Evolutionary conservation across 352 stramenopile species (phyloP).

Genomic region (Pythium oligandrum): DNA sequence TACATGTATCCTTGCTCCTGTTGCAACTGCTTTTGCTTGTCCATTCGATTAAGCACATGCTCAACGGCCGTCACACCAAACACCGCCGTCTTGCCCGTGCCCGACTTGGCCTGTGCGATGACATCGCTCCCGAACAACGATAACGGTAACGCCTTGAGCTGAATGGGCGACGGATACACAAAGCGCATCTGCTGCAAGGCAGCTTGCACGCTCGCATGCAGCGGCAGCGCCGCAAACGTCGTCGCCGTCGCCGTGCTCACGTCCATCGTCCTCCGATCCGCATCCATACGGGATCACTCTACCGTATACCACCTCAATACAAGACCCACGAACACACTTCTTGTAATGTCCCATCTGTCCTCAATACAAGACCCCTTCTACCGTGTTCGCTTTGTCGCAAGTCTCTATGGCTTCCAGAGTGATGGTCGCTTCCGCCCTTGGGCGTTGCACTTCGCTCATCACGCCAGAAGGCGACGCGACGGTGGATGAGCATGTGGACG

Average conservation of each 20-base stretch:
- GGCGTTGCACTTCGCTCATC: slow-evolving; percentile 19
- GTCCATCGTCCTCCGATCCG: not conserved
- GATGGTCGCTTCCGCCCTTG: slow-evolving; percentile 11
- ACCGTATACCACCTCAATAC: too few relatives aligned
- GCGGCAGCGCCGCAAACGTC: slow-evolving; percentile 56
- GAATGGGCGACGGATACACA: slow-evolving; percentile 55
- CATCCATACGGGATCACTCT: not conserved
- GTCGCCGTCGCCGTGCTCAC: slow-evolving; percentile 4
- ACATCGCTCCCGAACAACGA: slow-evolving; percentile 80
- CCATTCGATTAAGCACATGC: slow-evolving; percentile 35
- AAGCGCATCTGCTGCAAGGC: slow-evolving; percentile 56
- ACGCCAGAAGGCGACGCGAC: too few relatives aligned
- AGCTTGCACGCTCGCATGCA: slow-evolving; percentile 43
- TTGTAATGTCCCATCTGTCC: slow-evolving; percentile 1
- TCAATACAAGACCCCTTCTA: not conserved
- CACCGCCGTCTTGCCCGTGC: slow-evolving; percentile 78
- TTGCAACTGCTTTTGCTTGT: slow-evolving; percentile 1
- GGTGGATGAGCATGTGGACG: slow-evolving; percentile 24
- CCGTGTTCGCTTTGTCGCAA: not conserved
- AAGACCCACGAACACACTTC: too few relatives aligned
- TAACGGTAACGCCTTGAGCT: slow-evolving; percentile 58
- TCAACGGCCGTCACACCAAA: slow-evolving; percentile 67
- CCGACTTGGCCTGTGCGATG: slow-evolving; percentile 78
- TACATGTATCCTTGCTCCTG: not conserved
- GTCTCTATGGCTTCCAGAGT: not conserved